These are phyloP conservation scores for Lichtheimia ornata DNA, from an alignment of 371 early-diverging fungal species.

Conservation along the genomic window DNA sequence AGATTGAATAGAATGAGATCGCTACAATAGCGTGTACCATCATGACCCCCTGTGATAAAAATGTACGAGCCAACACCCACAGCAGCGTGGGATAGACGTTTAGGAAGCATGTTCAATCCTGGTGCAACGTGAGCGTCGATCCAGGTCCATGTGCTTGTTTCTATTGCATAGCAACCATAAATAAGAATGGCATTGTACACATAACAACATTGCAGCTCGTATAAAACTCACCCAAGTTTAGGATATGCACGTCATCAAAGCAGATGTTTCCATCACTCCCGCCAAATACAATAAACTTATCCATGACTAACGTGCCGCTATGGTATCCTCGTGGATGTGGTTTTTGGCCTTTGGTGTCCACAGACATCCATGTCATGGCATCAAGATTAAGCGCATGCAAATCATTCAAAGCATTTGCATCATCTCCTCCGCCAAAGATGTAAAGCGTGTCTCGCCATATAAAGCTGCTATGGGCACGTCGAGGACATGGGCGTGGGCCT, in stretches of 20 bases:
- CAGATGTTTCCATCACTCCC: constrained; percentile 92
- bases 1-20: constrained; percentile 81
- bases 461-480: constrained; percentile 85
- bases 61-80: constrained; percentile 83
- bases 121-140: constrained; percentile 49
- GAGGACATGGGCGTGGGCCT: constrained; percentile 65
- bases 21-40: constrained; percentile 76
- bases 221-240: constrained; percentile 54
- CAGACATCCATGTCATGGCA: constrained; percentile 53
- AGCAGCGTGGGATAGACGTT: constrained; percentile 80
- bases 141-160: constrained; percentile 11
- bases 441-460: constrained; percentile 72
- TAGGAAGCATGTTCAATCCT: constrained; percentile 53
- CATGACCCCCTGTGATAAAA: constrained; percentile 86
- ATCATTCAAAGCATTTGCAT: constrained; percentile 78
- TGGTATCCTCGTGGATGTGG: constrained; percentile 89
- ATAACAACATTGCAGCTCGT: neutral
- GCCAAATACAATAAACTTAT: constrained; percentile 80
- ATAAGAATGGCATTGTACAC: neutral
- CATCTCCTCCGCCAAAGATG: constrained; percentile 87
- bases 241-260: constrained; percentile 79
- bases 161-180: constrained; percentile 58
- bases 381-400: constrained; percentile 66
- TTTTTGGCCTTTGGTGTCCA: constrained; percentile 60
- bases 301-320: constrained; percentile 60